Percentiles rank a stretch among this genome's conserved stretches.
phyloP scores from a whole-genome alignment of 176 grass and related monocot species.

The Musa schizocarpa region DNA sequence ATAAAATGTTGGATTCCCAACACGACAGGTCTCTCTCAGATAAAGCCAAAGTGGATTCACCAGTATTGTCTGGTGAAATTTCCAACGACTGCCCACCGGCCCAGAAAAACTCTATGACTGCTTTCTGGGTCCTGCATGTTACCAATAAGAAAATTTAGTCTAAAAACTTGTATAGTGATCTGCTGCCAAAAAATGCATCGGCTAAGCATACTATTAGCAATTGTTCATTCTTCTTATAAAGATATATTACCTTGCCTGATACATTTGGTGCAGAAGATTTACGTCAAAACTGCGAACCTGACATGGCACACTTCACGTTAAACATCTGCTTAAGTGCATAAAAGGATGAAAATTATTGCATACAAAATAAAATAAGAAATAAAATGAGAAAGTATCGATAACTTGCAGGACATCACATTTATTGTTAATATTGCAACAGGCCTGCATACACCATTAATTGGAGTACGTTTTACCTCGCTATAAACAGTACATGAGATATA shows the following conservation, averaged over 20 bases:
- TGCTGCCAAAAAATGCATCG: background rate
- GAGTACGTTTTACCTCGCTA: too few species aligned
- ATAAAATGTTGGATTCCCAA: slow-evolving; percentile 63
- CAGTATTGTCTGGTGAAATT: slow-evolving; percentile 38
- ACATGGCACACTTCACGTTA: slow-evolving; percentile 13
- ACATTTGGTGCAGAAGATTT: slow-evolving; percentile 77
- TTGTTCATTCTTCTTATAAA: slow-evolving; percentile 10
- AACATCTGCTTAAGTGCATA: background rate
- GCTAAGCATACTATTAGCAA: background rate
- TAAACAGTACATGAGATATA: too few species aligned
- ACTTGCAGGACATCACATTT: background rate
- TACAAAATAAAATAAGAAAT: slow-evolving; percentile 23
- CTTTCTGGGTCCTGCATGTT: slow-evolving; percentile 65
- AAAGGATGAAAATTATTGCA: background rate
- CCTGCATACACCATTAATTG: too few species aligned
- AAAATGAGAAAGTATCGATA: slow-evolving; percentile 2
- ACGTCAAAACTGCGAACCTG: slow-evolving; percentile 68
- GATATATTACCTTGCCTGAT: slow-evolving; percentile 69
- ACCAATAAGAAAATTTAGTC: slow-evolving; percentile 10
- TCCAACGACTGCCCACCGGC: slow-evolving; percentile 58
- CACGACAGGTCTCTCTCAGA: slow-evolving; percentile 30
- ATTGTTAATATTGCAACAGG: background rate
- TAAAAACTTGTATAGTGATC: background rate
- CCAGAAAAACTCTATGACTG: slow-evolving; percentile 74
- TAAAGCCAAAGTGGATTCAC: slow-evolving; percentile 13